Base-by-base conservation (phyloP, 495 filamentous ascomycete species). In the Tuber magnatum region DNA sequence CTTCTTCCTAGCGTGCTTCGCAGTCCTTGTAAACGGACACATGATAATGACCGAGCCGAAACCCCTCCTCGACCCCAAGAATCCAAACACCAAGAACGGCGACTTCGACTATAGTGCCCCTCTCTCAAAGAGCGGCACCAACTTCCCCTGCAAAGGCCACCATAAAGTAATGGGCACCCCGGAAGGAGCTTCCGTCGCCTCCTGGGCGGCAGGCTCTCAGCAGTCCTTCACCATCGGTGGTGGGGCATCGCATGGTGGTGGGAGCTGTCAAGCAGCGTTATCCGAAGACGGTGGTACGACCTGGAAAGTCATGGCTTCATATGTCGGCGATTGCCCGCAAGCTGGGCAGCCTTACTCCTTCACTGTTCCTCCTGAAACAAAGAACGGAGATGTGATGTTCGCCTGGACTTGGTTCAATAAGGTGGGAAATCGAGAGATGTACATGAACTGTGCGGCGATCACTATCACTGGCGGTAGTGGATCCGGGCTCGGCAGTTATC, bases 111-210 rank as follows among this genome's bases (percentile, higher is more conserved):
- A 89, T 80, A 88, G 85, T 1, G 79, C 84, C 7, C 90, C 90
- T 20, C 87, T 92, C 74, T 81, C 78, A 38, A 71, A 71, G 7
- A 77, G 80, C 69, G 87, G 88, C 35, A 83, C 83, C 38, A 82
- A 90, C 82, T 92, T 86, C 80, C 88, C 90, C 10, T 92, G 91
- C 86, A 91, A 91, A 84, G 88, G 88, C 38, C 89, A 90, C 81
- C 88, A 89, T 42, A 84, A 84, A 38, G 84, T 85, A 38, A 56
- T 88, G 68, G 84, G 83, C 70, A 86, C 83, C 38, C 65, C 85
- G 14, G 83, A 85, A 61, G 86, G 84, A 71, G 76, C 81, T 35
- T 73, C 86, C n/a, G 85, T 86, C 14, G 86, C 84, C 40, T 87
- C 84, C 14, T 91, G 87, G 74, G 83, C 82, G 6, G 88, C 90